These are phyloP conservation scores for Mrakia gelida DNA, from an alignment of 768 basidiomycete genomes.

Conservation along the genomic window DNA sequence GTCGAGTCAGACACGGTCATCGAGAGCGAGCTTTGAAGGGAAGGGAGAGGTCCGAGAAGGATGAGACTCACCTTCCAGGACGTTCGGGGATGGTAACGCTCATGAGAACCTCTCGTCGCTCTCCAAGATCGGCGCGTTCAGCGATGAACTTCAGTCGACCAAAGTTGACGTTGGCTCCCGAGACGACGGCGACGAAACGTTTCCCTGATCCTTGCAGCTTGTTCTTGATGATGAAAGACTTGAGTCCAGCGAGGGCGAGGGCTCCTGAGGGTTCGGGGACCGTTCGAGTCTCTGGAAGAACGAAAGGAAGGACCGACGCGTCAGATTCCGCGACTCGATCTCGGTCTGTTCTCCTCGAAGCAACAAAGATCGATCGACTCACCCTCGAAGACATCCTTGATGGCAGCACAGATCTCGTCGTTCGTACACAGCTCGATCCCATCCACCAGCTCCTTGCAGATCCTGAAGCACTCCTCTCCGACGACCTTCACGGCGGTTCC, in stretches of 20 bases:
- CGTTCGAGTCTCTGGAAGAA: constrained; percentile 74
- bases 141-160: constrained; percentile 94
- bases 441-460: constrained; percentile 80
- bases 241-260: constrained; percentile 83
- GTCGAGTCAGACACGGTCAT: background rate
- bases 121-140: constrained; percentile 94
- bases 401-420: constrained; percentile 95
- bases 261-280: constrained; percentile 96
- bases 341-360: background rate
- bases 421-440: constrained; percentile 79
- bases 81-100: constrained; percentile 91
- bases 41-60: background rate
- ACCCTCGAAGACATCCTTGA: constrained; percentile 99
- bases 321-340: background rate
- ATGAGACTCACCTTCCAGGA: constrained; percentile 68
- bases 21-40: background rate
- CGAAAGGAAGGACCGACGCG: background rate
- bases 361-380: constrained; percentile 28
- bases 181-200: constrained; percentile 84
- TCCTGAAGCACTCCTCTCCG: constrained; percentile 88
- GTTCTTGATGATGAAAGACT: constrained; percentile 76
- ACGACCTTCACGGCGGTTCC: constrained; percentile 96
- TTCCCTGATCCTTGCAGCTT: constrained; percentile 75
- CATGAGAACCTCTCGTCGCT: constrained; percentile 86
- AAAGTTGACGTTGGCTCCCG: constrained; percentile 99